Conservation (phyloP, 2,329 filamentous ascomycete species). For the Penicillium brasilianum region DNA sequence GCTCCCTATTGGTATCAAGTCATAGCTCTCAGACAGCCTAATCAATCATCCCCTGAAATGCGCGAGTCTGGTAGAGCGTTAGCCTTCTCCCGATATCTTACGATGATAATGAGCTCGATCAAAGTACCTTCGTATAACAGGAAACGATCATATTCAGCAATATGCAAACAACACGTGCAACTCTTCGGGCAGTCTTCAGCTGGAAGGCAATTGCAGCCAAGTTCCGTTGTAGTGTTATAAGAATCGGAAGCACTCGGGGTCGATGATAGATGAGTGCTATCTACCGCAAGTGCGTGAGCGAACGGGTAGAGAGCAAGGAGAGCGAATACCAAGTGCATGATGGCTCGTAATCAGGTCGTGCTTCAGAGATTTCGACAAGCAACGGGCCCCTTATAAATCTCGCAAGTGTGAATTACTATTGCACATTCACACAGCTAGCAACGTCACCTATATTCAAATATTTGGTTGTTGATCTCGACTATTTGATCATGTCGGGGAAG, state of each 20-base stretch:
- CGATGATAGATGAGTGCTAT: not conserved
- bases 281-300: not conserved
- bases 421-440: not conserved
- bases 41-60: not conserved
- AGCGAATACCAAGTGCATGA: not conserved
- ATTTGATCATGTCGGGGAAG: not conserved
- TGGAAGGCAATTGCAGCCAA: not conserved
- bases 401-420: not conserved
- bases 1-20: not conserved
- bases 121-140: not conserved
- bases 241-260: not conserved
- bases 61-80: not conserved
- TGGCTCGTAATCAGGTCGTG: not conserved
- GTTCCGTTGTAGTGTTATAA: not conserved
- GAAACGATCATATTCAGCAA: not conserved
- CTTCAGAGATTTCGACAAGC: not conserved
- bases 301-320: not conserved
- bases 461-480: not conserved
- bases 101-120: not conserved
- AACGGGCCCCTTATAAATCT: not conserved
- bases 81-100: not conserved
- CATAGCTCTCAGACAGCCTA: not conserved
- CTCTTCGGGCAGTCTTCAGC: not conserved
- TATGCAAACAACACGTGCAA: not conserved
- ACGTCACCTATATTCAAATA: not conserved